phyloP scores from a whole-genome alignment of 2,329 filamentous ascomycete species.

The Pseudogymnoascus sp. region DNA sequence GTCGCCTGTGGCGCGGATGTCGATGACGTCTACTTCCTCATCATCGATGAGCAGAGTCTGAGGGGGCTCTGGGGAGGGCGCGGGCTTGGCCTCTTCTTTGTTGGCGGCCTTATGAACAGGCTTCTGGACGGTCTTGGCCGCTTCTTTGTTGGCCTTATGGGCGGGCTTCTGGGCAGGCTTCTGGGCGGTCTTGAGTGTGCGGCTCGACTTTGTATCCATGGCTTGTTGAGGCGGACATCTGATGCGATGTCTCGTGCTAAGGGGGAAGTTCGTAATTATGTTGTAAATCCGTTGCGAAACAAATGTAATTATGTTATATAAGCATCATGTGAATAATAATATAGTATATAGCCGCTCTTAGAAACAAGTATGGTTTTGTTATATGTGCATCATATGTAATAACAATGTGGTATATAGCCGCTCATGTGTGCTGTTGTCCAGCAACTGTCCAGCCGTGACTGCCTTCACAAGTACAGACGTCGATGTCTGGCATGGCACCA shows the following conservation, averaged over 20 bases:
- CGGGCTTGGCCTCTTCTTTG: not conserved
- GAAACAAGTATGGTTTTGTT: too few relatives aligned
- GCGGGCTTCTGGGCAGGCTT: not conserved
- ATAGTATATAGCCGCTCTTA: too few relatives aligned
- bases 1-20: conserved; percentile 52
- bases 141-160: not conserved
- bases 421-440: not conserved
- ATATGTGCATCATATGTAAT: too few relatives aligned
- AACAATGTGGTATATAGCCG: too few relatives aligned
- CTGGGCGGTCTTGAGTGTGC: not conserved
- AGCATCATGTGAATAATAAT: too few relatives aligned
- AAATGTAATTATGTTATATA: too few relatives aligned
- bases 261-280: not conserved
- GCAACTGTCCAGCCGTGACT: not conserved
- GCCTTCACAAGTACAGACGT: not conserved
- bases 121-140: not conserved
- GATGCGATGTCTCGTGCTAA: not conserved
- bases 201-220: conserved; percentile 4
- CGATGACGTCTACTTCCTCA: conserved; percentile 30
- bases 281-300: not conserved
- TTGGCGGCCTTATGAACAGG: not conserved
- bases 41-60: conserved; percentile 17
- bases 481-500: not conserved
- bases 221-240: conserved; percentile 1
- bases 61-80: not conserved